Evolutionary conservation across 371 early-diverging fungal species (phyloP), one percentile per base, ranked within the genome.

Genomic region (Syncephalis fuscata): DNA sequence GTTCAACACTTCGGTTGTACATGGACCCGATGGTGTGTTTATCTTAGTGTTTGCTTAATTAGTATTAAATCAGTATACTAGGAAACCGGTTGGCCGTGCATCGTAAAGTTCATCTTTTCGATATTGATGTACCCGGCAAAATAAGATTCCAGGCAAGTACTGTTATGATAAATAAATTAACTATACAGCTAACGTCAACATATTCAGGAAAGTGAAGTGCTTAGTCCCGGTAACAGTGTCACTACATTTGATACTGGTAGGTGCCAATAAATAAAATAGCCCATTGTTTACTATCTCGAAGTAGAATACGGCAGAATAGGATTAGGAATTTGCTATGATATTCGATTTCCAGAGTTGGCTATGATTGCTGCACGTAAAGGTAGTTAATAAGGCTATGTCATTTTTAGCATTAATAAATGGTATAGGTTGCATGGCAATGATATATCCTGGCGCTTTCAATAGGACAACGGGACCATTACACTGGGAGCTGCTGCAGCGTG

Each of bases 371-470:
- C 93, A 4, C 64, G 92, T 22, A 74, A 74, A 51, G 81, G 68
- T 62, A 55, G 16, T 48, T 38, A 21, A 20, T 19, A 19, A 2
- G 19, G 42, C 23, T 20, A 10, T 3, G 48, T 20, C 17, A 48
- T 8, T 3, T 37, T 37, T 23, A 3, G n/a, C 7, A 15, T 10
- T 38, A n/a, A 11, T 36, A 9, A 50, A 37, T 10, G 20, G 23
- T 41, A 9, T 44, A 63, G 85, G 90, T 1, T 88, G 89, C 53
- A 61, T 89, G 26, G 85, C 80, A 10, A 91, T 97, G 94, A 68
- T 94, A 25, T 96, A 92, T 56, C 97, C 95, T n/a, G 88, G 85
- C 2, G 95, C 94, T 0, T 95, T 95, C 64, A 94, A 95, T 61
- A 75, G 76, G 69, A 86, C 85, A 3, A 96, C 95, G 2, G 94